These are phyloP conservation scores for Nidularia sp. DNA, from an alignment of 768 basidiomycete species.

Conservation along the genomic window DNA sequence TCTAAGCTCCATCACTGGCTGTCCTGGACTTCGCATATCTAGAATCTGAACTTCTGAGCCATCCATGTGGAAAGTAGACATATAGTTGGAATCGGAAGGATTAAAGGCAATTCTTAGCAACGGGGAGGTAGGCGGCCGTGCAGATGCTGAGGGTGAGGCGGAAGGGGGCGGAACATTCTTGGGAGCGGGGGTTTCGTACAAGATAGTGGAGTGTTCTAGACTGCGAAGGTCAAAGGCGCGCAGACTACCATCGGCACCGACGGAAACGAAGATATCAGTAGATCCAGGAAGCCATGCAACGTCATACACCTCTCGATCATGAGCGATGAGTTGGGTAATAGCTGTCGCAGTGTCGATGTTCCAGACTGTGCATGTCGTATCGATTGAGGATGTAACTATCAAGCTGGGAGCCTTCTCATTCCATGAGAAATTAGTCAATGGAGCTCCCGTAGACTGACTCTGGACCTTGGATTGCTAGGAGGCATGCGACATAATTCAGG, in stretches of 20 bases:
- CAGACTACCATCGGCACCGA: constrained; percentile 94
- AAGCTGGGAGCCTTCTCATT: constrained; percentile 87
- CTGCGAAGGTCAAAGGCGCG: constrained; percentile 96
- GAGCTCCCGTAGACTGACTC: constrained; percentile 77
- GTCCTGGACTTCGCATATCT: constrained; percentile 95
- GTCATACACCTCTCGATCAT: constrained; percentile 95
- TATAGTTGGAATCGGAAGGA: constrained; percentile 88
- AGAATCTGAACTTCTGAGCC: constrained; percentile 86
- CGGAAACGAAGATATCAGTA: constrained; percentile 96
- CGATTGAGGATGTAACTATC: constrained; percentile 96
- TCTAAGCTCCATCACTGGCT: constrained; percentile 88
- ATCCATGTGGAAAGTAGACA: constrained; percentile 97
- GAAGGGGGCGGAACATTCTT: constrained; percentile 63
- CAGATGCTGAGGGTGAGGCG: constrained; percentile 51
- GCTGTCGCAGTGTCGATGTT: constrained; percentile 93
- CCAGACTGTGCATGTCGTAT: constrained; percentile 99
- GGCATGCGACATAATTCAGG: constrained; percentile 2
- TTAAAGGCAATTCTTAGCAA: constrained; percentile 88
- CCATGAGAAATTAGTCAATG: constrained; percentile 97
- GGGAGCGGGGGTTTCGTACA: constrained; percentile 89
- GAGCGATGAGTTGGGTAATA: constrained; percentile 95
- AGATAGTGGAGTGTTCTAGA: constrained; percentile 95
- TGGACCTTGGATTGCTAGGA: constrained; percentile 86
- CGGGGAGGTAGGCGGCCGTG: constrained; percentile 74
- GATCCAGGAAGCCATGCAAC: constrained; percentile 98